Evolutionary conservation across 2,329 filamentous ascomycete species (phyloP).

Genomic region (Lecanicillium sp.): DNA sequence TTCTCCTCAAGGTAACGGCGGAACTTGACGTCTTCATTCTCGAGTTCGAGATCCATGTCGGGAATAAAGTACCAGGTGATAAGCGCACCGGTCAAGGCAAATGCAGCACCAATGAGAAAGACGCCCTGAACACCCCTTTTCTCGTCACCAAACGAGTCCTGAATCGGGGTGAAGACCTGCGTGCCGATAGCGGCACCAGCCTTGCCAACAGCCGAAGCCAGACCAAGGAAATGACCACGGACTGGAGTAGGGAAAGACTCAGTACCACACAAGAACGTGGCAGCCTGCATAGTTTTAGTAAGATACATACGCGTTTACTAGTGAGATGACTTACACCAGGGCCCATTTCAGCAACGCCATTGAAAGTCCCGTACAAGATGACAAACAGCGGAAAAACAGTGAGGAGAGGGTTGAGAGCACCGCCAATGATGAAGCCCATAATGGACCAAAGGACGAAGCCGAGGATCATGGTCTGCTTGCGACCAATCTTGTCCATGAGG

Average conservation of each 20-base stretch:
- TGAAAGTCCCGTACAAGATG: slow-evolving; percentile 45
- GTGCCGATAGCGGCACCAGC: slow-evolving; percentile 46
- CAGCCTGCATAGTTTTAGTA: slow-evolving; percentile 22
- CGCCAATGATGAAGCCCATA: slow-evolving; percentile 44
- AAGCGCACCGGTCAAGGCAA: slow-evolving; percentile 21
- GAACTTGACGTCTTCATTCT: slow-evolving; percentile 19
- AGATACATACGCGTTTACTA: slow-evolving; percentile 25
- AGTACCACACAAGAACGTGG: slow-evolving; percentile 41
- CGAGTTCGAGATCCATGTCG: slow-evolving; percentile 17
- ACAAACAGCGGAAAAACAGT: slow-evolving; percentile 44
- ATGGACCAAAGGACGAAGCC: slow-evolving; percentile 25
- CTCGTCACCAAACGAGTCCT: slow-evolving; percentile 18
- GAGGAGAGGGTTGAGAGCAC: slow-evolving; percentile 39
- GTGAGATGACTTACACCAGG: slow-evolving; percentile 40
- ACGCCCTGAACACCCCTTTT: slow-evolving; percentile 22
- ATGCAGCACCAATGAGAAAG: slow-evolving; percentile 23
- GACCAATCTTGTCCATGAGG: slow-evolving; percentile 33
- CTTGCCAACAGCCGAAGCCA: slow-evolving; percentile 45
- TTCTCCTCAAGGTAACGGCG: slow-evolving; percentile 18
- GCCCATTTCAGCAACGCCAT: slow-evolving; percentile 25
- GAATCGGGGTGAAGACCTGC: slow-evolving; percentile 19
- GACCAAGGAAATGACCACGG: slow-evolving; percentile 43
- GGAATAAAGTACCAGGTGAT: slow-evolving; percentile 24
- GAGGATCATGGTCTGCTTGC: slow-evolving; percentile 22
- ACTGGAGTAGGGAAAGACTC: slow-evolving; percentile 46